Evolutionary conservation across 306 rosid species (phyloP), one percentile per base, ranked within the genome.

Genomic region (Pyrus bretschneideri): DNA sequence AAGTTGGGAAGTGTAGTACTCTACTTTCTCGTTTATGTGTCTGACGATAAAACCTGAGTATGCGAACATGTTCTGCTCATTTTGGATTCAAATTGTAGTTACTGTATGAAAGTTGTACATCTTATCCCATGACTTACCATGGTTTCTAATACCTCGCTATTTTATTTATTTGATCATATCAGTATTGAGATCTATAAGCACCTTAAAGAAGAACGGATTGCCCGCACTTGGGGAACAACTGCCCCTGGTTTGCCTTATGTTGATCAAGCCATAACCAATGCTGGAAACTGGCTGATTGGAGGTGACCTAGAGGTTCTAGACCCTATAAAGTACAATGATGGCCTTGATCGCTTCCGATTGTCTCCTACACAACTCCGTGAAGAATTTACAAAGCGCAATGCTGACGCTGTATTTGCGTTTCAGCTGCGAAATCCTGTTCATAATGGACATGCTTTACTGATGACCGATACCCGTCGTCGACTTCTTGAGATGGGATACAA

Each of bases 121-220:
- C 27, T 22, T 58, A 15, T 29, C 27, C 49, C 14, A 38, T 23
- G 70, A 45, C 33, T 29, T 45, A 3, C 14, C 49, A 51, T 78
- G 72, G 31, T 73, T 27, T 59, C 64, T 67, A 38, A 51, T 82
- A 67, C 44, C 82, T 79, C 17, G 44, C 31, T 74, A 19, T 25
- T 69, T 46, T 76, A 30, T 49, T 85, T 58, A 67, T 82, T 70
- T 70, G 77, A 22, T 70, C 82, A 22, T 76, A 57, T 66, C 87
- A 96, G 99, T 72, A 89, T 96, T 72, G 99, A 96, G 84, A 96
- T 96, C 81, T 96, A 89, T 82, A 92, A 92, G 90, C 99, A 96
- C 80, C 96, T 88, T 11, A 89, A 92, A 79, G 99, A 96, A 88
- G 99, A 96, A 84, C 85, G 99, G 45, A 92, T 92, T 29, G 97